Percentiles rank a stretch among this genome's conserved stretches.
phyloP scores from a whole-genome alignment of 2,329 filamentous ascomycete genomes.

The Massarina eburnea region DNA sequence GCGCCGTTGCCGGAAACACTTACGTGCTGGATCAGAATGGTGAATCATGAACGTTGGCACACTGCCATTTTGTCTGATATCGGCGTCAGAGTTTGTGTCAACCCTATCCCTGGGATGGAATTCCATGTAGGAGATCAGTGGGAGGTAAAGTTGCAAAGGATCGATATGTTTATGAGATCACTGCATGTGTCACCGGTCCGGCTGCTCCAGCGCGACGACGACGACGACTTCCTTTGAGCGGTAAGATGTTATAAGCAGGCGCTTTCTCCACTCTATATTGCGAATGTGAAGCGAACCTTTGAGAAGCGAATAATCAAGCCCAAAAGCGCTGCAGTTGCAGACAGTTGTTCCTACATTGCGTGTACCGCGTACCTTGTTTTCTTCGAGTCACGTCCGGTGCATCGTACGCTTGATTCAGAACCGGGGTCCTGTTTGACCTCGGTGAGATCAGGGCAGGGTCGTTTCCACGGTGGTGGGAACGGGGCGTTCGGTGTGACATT shows the following conservation, averaged over 20 bases:
- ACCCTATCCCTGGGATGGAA: slow-evolving; percentile 12
- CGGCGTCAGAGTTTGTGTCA: slow-evolving; percentile 14
- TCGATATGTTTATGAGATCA: slow-evolving; percentile 39
- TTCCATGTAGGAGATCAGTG: slow-evolving; percentile 47
- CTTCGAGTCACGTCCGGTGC: slow-evolving; percentile 2
- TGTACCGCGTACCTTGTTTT: not conserved
- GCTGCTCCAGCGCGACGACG: slow-evolving; percentile 34
- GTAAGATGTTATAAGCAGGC: too few relatives aligned
- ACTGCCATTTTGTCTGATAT: slow-evolving; percentile 22
- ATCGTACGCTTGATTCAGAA: not conserved
- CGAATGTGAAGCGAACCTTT: not conserved
- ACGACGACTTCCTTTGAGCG: not conserved
- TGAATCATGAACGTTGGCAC: not conserved
- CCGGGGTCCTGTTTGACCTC: not conserved
- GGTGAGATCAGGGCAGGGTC: slow-evolving; percentile 4
- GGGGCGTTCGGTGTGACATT: slow-evolving; percentile 25
- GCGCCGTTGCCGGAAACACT: slow-evolving; percentile 54
- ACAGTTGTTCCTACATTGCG: not conserved
- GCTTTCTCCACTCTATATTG: too few relatives aligned
- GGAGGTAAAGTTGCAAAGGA: slow-evolving; percentile 44
- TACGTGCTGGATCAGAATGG: slow-evolving; percentile 28
- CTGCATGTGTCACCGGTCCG: slow-evolving; percentile 42
- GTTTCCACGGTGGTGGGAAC: slow-evolving; percentile 10
- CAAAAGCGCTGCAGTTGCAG: not conserved
- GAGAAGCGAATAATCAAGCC: not conserved